Percentiles rank a stretch among this genome's conserved stretches.
These are phyloP conservation scores for Fusarium marasasianum DNA, from an alignment of 2,329 filamentous ascomycete genomes.

Conservation along the genomic window DNA sequence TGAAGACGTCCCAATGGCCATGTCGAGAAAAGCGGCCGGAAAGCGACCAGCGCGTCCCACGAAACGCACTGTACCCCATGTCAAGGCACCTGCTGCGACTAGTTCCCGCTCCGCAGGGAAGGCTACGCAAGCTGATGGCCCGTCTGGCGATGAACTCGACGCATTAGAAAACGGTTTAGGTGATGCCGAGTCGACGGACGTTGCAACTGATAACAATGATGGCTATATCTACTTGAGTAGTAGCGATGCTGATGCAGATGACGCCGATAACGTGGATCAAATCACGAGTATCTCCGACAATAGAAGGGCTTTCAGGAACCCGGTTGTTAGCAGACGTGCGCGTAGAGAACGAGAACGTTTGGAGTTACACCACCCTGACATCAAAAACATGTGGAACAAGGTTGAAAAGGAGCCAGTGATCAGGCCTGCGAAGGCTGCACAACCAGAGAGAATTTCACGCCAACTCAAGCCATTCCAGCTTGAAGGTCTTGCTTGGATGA, in stretches of 20 bases:
- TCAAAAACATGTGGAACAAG: slow-evolving; percentile 86
- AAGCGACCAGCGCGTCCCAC: neutral
- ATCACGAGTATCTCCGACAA: slow-evolving; percentile 34
- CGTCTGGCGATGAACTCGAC: slow-evolving; percentile 10
- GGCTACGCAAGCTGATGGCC: neutral
- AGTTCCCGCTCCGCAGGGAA: neutral
- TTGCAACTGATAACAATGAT: neutral
- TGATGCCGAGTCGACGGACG: neutral
- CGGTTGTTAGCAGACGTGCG: slow-evolving; percentile 39
- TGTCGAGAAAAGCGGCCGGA: slow-evolving; percentile 9
- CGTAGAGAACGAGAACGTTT: slow-evolving; percentile 71
- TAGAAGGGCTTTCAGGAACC: slow-evolving; percentile 49
- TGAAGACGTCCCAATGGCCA: slow-evolving; percentile 40
- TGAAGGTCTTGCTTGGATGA: slow-evolving; percentile 95
- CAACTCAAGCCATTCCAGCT: slow-evolving; percentile 93
- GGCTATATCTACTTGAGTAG: neutral
- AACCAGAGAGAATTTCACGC: slow-evolving; percentile 78
- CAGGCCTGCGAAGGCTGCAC: slow-evolving; percentile 56
- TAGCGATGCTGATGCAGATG: slow-evolving; percentile 38
- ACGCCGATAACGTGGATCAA: neutral
- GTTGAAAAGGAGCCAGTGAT: slow-evolving; percentile 75
- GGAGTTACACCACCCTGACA: slow-evolving; percentile 78
- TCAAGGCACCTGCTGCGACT: neutral
- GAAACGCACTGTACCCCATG: neutral
- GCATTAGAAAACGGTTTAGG: neutral